Percentiles rank a stretch among this genome's conserved stretches.
phyloP scores from a whole-genome alignment of 345 rosid species.

The Barbarea vulgaris region DNA sequence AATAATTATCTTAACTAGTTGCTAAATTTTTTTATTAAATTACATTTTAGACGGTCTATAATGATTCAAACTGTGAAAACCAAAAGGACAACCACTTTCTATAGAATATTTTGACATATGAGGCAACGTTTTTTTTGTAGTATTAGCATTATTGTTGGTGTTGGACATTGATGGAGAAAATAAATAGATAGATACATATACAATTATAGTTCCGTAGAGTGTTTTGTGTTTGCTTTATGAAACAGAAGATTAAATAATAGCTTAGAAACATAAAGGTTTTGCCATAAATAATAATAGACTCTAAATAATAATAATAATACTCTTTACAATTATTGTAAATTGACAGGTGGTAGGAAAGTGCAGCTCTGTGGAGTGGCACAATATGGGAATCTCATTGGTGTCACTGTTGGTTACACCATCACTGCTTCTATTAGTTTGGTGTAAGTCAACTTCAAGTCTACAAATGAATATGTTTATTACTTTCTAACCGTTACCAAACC shows the following conservation, averaged over 20 bases:
- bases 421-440: slow-evolving; percentile 97
- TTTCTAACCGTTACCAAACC: slow-evolving; percentile 11
- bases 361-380: slow-evolving; percentile 85
- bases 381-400: slow-evolving; percentile 68
- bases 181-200: not conserved
- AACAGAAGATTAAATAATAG: slow-evolving; percentile 26
- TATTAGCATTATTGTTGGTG: slow-evolving; percentile 36
- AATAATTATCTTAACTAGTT: too few relatives aligned
- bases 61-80: slow-evolving; percentile 16
- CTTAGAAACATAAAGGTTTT: slow-evolving; percentile 14
- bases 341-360: slow-evolving; percentile 64
- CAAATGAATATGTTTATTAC: slow-evolving; percentile 16
- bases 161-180: slow-evolving; percentile 11
- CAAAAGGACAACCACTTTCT: not conserved
- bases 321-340: slow-evolving; percentile 21
- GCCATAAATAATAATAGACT: slow-evolving; percentile 12
- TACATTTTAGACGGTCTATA: slow-evolving; percentile 4
- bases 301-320: not conserved
- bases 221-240: slow-evolving; percentile 37
- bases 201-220: slow-evolving; percentile 32
- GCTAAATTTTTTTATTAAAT: not conserved
- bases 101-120: slow-evolving; percentile 32
- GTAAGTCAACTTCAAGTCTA: slow-evolving; percentile 56
- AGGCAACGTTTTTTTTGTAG: slow-evolving; percentile 26
- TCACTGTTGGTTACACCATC: slow-evolving; percentile 83